These are phyloP conservation scores for Pseudocercospora ulei DNA, from an alignment of 2,329 filamentous ascomycete species.

Conservation along the genomic window DNA sequence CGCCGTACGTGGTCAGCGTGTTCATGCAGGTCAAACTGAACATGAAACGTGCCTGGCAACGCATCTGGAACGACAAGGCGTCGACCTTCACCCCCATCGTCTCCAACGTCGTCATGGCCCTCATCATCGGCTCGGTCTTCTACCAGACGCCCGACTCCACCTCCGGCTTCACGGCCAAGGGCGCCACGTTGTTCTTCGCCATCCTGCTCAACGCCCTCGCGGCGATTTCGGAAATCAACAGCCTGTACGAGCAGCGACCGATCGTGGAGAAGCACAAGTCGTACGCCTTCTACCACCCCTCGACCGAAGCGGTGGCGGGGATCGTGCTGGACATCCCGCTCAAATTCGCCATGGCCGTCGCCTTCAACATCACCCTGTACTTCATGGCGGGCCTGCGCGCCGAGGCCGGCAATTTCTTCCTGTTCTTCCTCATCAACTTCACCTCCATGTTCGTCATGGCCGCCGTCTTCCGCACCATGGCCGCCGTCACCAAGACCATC, in stretches of 20 bases:
- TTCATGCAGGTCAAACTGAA: constrained; percentile 47
- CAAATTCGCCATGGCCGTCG: constrained; percentile 45
- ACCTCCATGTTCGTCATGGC: constrained; percentile 48
- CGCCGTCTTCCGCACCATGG: constrained; percentile 51
- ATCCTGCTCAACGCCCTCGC: constrained; percentile 51
- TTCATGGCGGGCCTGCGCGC: constrained; percentile 45
- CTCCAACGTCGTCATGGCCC: constrained; percentile 47
- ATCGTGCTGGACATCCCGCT: constrained; percentile 50
- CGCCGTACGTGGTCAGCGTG: constrained; percentile 50
- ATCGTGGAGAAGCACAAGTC: constrained; percentile 43
- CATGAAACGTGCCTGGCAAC: constrained; percentile 44
- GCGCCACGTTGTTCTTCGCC: constrained; percentile 52
- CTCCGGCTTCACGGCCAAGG: constrained; percentile 46
- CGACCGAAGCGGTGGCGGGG: constrained; percentile 46
- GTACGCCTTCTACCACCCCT: constrained; percentile 37
- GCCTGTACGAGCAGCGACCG: constrained; percentile 43
- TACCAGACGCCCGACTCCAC: constrained; percentile 46
- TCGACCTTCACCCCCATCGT: constrained; percentile 42
- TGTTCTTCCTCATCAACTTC: constrained; percentile 54
- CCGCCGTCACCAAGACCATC: constrained; percentile 50
- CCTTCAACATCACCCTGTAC: constrained; percentile 51
- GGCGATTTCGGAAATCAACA: constrained; percentile 59
- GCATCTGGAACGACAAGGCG: constrained; percentile 46
- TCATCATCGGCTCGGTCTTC: constrained; percentile 55
- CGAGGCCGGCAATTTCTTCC: constrained; percentile 48